Conservation (phyloP, 805 yeast species). For the Peterozyma xylosa region DNA sequence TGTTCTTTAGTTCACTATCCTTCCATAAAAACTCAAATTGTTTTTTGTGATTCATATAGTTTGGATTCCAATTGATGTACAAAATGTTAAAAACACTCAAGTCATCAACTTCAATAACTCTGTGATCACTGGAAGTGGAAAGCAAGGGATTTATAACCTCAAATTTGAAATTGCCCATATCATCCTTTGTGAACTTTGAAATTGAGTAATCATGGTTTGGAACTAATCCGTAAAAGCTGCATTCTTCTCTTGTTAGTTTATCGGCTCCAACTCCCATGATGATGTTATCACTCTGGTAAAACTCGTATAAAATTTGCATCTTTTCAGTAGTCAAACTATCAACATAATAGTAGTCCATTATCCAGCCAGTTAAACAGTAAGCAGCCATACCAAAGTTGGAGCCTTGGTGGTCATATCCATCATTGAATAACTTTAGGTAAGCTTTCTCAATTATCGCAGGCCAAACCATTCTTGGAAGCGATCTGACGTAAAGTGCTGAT, state of each 20-base stretch:
- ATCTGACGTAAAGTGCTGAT: constrained; percentile 24
- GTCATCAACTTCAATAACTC: constrained; percentile 21
- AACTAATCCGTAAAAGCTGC: constrained; percentile 30
- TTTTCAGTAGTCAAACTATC: constrained; percentile 20
- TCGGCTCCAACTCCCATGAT: constrained; percentile 69
- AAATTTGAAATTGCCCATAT: constrained; percentile 14
- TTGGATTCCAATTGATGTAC: constrained; percentile 63
- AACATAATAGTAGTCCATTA: constrained; percentile 50
- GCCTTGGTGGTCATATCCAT: constrained; percentile 58
- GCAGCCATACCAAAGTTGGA: constrained; percentile 73
- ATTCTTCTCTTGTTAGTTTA: constrained; percentile 23
- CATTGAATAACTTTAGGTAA: constrained; percentile 43
- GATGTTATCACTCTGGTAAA: constrained; percentile 27
- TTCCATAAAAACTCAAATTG: constrained; percentile 19
- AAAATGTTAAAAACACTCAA: constrained; percentile 37
- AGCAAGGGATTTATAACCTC: constrained; percentile 41
- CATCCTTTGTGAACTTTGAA: constrained; percentile 23
- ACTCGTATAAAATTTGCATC: constrained; percentile 23
- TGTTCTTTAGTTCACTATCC: constrained; percentile 14
- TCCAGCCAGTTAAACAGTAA: constrained; percentile 59
- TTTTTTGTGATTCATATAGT: constrained; percentile 15
- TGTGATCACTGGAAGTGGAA: constrained; percentile 5
- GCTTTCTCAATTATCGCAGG: constrained; percentile 79
- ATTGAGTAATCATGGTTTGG: constrained; percentile 70
- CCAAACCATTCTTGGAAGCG: constrained; percentile 38